Base-by-base conservation (phyloP, 257 asterid genomes). In the Jacaranda mimosifolia region DNA sequence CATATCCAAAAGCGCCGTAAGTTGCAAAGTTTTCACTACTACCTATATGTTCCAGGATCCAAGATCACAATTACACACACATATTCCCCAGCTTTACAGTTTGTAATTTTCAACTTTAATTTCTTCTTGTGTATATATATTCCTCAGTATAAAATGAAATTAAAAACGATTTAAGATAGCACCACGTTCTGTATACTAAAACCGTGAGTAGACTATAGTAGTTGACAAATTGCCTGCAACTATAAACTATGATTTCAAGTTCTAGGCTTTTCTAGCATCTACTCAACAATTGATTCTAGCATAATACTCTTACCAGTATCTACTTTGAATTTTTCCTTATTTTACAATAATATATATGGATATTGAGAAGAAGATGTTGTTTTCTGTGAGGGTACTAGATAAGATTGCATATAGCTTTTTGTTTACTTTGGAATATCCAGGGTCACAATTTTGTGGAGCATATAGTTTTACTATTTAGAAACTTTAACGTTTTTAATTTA, bases 121-220 rank as follows among this genome's bases (percentile, higher is more conserved):
- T n/a, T 72, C n/a, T 58, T 72, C 58, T 72, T 72, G 69, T 58
- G 36, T 42, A 18, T 3, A 72, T 8, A 57, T 36, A n/a, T n/a
- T n/a, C n/a, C n/a, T n/a, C n/a, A 82, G 99, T 95, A 95, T 75
- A 97, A 94, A 58, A 95, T 93, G 93, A 95, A 26, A 26, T 26
- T 26, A 26, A 26, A 26, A 26, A 26, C 32, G 2, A 0, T 26
- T 26, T 26, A 26, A 26, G 32, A 26, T 26, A 26, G 2, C 32
- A 26, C 32, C 32, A 26, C 2, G 32, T 26, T 26, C 2, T 26
- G 32, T 26, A 26, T 26, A 26, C 32, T 26, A 26, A 26, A 26
- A 26, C 2, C 32, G 32, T 26, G 32, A 2, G 32, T n/a, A n/a
- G n/a, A n/a, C n/a, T n/a, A n/a, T n/a, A n/a, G n/a, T n/a, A n/a